phyloP scores from a whole-genome alignment of 257 asterid species.

The Ilex asprella region DNA sequence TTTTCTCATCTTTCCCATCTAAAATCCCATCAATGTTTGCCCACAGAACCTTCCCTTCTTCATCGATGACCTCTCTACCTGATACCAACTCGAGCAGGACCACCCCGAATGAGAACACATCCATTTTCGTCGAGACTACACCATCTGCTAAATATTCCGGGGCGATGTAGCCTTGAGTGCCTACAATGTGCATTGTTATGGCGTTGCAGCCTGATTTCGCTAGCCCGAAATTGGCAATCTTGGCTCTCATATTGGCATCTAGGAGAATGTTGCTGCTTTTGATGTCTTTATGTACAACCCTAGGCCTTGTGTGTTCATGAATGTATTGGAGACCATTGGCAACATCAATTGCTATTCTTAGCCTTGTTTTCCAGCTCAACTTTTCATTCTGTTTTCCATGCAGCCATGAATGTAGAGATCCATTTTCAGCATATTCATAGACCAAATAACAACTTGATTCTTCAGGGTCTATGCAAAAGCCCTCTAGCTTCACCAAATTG shows the following conservation, averaged over 20 bases:
- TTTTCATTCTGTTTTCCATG: slow-evolving; percentile 43
- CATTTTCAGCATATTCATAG: slow-evolving; percentile 74
- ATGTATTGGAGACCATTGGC: slow-evolving; percentile 94
- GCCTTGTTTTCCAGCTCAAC: slow-evolving; percentile 68
- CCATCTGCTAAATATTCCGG: slow-evolving; percentile 82
- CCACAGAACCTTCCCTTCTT: slow-evolving; percentile 62
- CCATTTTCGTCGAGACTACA: slow-evolving; percentile 78
- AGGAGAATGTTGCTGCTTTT: slow-evolving; percentile 86
- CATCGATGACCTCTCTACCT: slow-evolving; percentile 60
- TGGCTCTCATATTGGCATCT: slow-evolving; percentile 86
- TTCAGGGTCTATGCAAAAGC: slow-evolving; percentile 82
- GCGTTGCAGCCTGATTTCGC: slow-evolving; percentile 94
- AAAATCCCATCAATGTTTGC: slow-evolving; percentile 25
- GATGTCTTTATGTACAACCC: slow-evolving; percentile 90
- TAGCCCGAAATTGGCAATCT: slow-evolving; percentile 85
- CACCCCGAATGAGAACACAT: slow-evolving; percentile 81
- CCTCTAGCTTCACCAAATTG: slow-evolving; percentile 85
- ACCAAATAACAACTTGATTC: slow-evolving; percentile 84
- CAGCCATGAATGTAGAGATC: slow-evolving; percentile 77
- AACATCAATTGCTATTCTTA: slow-evolving; percentile 66
- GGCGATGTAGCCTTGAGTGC: slow-evolving; percentile 89
- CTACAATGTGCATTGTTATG: slow-evolving; percentile 94
- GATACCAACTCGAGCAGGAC: slow-evolving; percentile 82
- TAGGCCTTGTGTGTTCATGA: slow-evolving; percentile 93
- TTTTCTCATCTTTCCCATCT: slow-evolving; percentile 50